Evolutionary conservation across 2,329 filamentous ascomycete species (phyloP).

Genomic region (Neonectria coccinea): DNA sequence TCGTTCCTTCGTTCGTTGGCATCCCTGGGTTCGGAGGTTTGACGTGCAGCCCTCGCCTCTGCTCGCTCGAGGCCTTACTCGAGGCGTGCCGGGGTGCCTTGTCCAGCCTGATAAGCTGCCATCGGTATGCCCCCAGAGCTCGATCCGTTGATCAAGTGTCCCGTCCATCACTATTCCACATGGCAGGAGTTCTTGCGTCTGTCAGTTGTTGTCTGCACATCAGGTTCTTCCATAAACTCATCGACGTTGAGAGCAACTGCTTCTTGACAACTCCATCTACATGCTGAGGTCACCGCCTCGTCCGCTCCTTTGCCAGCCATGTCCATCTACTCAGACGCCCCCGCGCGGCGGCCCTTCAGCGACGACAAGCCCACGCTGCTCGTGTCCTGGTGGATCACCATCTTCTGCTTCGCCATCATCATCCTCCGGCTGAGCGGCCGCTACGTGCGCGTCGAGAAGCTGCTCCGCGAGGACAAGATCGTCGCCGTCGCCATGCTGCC

Average conservation of each 20-base stretch:
- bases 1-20: conserved; percentile 3
- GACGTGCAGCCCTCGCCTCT: conserved; percentile 3
- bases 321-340: conserved; percentile 66
- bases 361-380: conserved; percentile 85
- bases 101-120: conserved; percentile 17
- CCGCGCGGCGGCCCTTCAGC: conserved; percentile 55
- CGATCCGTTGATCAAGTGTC: neutral
- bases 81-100: conserved; percentile 10
- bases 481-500: conserved; percentile 83
- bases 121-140: conserved; percentile 4
- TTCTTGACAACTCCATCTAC: conserved; percentile 3
- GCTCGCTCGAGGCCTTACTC: neutral
- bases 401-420: conserved; percentile 84
- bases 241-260: too few species aligned
- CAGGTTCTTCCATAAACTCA: neutral
- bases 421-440: conserved; percentile 80
- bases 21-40: conserved; percentile 12
- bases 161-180: conserved; percentile 12
- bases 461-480: conserved; percentile 88
- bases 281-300: conserved; percentile 27
- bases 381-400: conserved; percentile 92
- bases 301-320: conserved; percentile 52
- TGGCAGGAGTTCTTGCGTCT: neutral
- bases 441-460: conserved; percentile 82
- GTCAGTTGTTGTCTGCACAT: neutral